Base-by-base conservation (phyloP, 768 basidiomycete genomes). In the Psilocybe cubensis region DNA sequence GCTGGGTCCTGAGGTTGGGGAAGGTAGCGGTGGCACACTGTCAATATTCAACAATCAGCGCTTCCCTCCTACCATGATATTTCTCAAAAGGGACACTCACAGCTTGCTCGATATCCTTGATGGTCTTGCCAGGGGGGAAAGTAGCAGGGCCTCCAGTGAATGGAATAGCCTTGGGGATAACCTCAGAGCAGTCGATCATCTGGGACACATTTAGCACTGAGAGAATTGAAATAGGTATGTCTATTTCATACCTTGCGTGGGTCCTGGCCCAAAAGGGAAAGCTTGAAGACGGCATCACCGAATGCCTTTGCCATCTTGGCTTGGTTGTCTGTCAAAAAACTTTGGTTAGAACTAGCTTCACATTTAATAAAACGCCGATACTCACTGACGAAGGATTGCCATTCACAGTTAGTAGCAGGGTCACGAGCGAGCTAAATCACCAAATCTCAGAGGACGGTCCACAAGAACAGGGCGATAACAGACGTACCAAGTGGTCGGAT, bases 121-220 rank as follows among this genome's bases (percentile, higher is more conserved):
- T 61, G 24, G 57, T 63, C 43, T 63, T 42, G 1, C 72, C 74
- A 38, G 74, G 71, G 27, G 73, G 75, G 53, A 78, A 66, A 43
- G 68, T 68, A 9, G 58, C 29, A 11, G 74, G 60, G 9, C 58
- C 64, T 14, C 57, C 63, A 21, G 62, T 65, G 43, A 70, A 62
- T n/a, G 67, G 52, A 33, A 61, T 60, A 8, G 78, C 71, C 2
- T 56, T 54, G 4, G 79, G 78, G 29, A 80, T 78, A 52, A 79
- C 75, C 41, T 80, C 78, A 3, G 74, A 76, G 63, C 79, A 81
- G 66, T 80, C 79, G 31, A 75, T 68, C 56, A 81, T 27, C 60
- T 62, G 28, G 17, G 14, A n/a, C 10, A 1, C 1, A 31, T 3
- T 10, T 27, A n/a, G 9, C 25, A 4, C 17, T 21, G 23, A 23